phyloP scores from a whole-genome alignment of 2,329 filamentous ascomycete species.

The Plectosphaerella plurivora region DNA sequence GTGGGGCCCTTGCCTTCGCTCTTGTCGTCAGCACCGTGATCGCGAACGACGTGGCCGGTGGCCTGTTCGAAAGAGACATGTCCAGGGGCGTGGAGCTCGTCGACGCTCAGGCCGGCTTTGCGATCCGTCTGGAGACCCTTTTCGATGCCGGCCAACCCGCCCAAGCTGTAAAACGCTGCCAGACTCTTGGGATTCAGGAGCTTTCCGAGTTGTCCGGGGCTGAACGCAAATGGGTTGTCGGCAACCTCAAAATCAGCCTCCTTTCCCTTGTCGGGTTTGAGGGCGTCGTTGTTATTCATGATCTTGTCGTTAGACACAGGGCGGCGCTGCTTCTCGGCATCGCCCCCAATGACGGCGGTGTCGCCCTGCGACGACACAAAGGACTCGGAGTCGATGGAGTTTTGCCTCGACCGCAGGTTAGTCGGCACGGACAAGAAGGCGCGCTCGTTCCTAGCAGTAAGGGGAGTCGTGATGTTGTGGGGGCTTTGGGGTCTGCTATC shows the following conservation, averaged over 20 bases:
- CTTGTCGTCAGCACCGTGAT: conserved; percentile 8
- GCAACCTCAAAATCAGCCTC: conserved; percentile 72
- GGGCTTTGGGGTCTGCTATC: conserved; percentile 67
- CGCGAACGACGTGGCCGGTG: conserved; percentile 24
- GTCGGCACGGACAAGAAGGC: conserved; percentile 63
- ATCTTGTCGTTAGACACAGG: conserved; percentile 48
- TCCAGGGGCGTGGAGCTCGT: conserved; percentile 66
- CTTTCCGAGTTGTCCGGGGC: conserved; percentile 78
- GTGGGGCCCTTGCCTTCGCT: background rate
- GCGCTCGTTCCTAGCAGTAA: conserved; percentile 42
- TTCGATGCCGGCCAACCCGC: conserved; percentile 73
- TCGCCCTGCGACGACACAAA: conserved; percentile 55
- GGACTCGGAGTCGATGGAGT: conserved; percentile 65
- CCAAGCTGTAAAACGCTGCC: conserved; percentile 74
- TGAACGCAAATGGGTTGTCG: conserved; percentile 81
- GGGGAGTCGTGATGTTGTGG: conserved; percentile 64
- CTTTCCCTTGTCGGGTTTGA: conserved; percentile 71
- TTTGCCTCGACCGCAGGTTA: conserved; percentile 57
- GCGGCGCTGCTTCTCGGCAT: conserved; percentile 36
- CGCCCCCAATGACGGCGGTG: conserved; percentile 50
- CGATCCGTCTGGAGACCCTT: conserved; percentile 72
- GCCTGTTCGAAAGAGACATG: conserved; percentile 69
- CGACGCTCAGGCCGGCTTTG: conserved; percentile 67
- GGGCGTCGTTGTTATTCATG: conserved; percentile 61
- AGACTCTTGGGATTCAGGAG: conserved; percentile 87